A percentile compares a stretch with the other conserved stretches of the same genome.
These are phyloP conservation scores for Amylostereum areolatum DNA, from an alignment of 1,284 basidiomycete species.

Conservation along the genomic window DNA sequence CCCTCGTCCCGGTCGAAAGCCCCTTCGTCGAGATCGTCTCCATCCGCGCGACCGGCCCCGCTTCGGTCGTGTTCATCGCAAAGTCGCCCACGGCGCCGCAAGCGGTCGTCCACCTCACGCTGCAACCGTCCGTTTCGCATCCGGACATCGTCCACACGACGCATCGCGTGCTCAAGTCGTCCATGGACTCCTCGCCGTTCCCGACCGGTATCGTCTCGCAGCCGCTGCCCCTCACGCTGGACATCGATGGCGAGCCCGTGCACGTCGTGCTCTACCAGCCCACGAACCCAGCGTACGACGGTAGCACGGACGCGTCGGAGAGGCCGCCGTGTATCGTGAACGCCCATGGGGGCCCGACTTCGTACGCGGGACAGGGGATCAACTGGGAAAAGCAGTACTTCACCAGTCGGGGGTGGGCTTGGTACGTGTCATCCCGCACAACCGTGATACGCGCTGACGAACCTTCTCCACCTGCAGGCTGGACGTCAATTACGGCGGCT, in stretches of 20 bases:
- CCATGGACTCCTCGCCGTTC: slow-evolving; percentile 17
- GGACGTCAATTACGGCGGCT: slow-evolving; percentile 68
- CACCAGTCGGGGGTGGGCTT: slow-evolving; percentile 62
- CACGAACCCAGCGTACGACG: slow-evolving; percentile 49
- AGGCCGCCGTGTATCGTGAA: slow-evolving; percentile 59
- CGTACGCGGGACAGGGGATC: slow-evolving; percentile 36
- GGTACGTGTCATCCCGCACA: slow-evolving; percentile 28
- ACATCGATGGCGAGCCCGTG: slow-evolving; percentile 32
- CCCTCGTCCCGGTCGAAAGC: slow-evolving; percentile 26
- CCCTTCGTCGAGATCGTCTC: slow-evolving; percentile 41
- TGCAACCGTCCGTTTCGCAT: slow-evolving; percentile 19
- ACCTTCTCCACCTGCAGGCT: slow-evolving; percentile 34
- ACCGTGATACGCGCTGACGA: not conserved
- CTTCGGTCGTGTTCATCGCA: slow-evolving; percentile 37
- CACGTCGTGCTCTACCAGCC: slow-evolving; percentile 61
- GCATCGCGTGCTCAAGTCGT: slow-evolving; percentile 19
- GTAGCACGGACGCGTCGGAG: slow-evolving; percentile 38
- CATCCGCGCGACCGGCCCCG: slow-evolving; percentile 32
- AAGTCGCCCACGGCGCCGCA: slow-evolving; percentile 31
- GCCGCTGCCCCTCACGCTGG: slow-evolving; percentile 35
- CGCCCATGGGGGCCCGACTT: slow-evolving; percentile 67
- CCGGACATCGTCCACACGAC: slow-evolving; percentile 18
- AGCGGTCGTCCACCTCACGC: slow-evolving; percentile 31
- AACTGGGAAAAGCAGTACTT: slow-evolving; percentile 54
- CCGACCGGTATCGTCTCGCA: slow-evolving; percentile 34